These are phyloP conservation scores for Pestalotiopsis fici DNA, from an alignment of 2,329 filamentous ascomycete species.

Conservation along the genomic window DNA sequence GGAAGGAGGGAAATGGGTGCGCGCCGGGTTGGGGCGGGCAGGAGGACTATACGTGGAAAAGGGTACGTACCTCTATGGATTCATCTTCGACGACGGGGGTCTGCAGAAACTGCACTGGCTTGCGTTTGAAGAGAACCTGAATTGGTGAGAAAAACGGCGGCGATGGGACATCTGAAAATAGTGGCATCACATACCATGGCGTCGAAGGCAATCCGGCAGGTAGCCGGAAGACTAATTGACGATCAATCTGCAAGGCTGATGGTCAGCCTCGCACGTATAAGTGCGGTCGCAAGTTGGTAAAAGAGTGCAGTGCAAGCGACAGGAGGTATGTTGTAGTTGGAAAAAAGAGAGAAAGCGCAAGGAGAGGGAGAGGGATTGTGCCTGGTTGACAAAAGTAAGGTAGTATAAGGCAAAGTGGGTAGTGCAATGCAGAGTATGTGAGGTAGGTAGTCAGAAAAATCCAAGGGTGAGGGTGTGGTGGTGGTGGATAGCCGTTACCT, in stretches of 20 bases:
- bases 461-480: not conserved
- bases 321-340: constrained; percentile 21
- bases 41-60: constrained; percentile 5
- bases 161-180: constrained; percentile 14
- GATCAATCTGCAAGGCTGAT: constrained; percentile 43
- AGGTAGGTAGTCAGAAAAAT: constrained; percentile 8
- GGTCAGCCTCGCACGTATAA: constrained; percentile 32
- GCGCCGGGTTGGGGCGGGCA: constrained; percentile 12
- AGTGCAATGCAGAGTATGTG: not conserved
- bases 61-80: constrained; percentile 70
- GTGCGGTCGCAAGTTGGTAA: not conserved
- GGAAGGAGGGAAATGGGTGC: constrained; percentile 1
- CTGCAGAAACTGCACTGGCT: constrained; percentile 83
- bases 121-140: constrained; percentile 94
- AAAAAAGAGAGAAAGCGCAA: constrained; percentile 13
- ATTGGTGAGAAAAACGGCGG: constrained; percentile 17
- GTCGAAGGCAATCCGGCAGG: constrained; percentile 11
- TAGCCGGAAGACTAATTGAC: constrained; percentile 14
- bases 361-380: constrained; percentile 24
- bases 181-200: constrained; percentile 34
- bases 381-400: constrained; percentile 10
- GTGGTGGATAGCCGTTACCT: not conserved
- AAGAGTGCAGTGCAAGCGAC: not conserved
- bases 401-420: constrained; percentile 14
- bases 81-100: constrained; percentile 76